Base-by-base conservation (phyloP, 2,329 filamentous ascomycete genomes). In the Cadophora luteo-olivacea region DNA sequence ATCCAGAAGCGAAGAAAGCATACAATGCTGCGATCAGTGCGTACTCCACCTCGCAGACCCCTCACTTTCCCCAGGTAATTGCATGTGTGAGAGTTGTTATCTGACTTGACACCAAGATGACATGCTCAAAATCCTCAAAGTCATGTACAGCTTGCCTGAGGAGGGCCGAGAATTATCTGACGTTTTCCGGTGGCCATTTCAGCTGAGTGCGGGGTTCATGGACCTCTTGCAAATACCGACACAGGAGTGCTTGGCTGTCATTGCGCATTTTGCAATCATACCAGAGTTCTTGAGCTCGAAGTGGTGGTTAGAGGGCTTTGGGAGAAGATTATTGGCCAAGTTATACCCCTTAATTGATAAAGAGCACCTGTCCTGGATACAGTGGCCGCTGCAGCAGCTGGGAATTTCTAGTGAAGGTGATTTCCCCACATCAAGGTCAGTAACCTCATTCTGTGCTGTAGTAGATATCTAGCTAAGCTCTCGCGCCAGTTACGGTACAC, bases 351-450 rank as follows among this genome's bases (percentile, higher is more conserved):
- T 76, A 57, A 70, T 81, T 33, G 79, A 80, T 45, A 75, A 77
- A 24, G 76, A 79, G 45, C 77, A 79, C 66, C 65, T 75, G 52
- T 64, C 72, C 24, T 80, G 79, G 79, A 76, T 79, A 33, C 71
- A 75, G 25, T 76, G 75, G 75, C 74, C 75, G n/a, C 67, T 75
- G 16, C 67, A 74, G 48, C 66, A 75, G 54, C 49, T 75, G 4
- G 74, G 74, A 7, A 41, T 68, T 60, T 61, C 33, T 36, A 19
- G 16, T 55, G 29, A 36, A 16, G 29, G 52, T 16, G 52, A 5
- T 5, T 55, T 55, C 1, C 11, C 7, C 3, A n/a, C 25, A 33
- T 55, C 52, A 11, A 55, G 52, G 52, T 55, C 33, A 29, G 52
- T 55, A 29, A 12, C 11, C 22, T 11, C 45, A 12, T 5, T 8